Base-by-base conservation (phyloP, 495 filamentous ascomycete species). In the Penicillium chermesinum region DNA sequence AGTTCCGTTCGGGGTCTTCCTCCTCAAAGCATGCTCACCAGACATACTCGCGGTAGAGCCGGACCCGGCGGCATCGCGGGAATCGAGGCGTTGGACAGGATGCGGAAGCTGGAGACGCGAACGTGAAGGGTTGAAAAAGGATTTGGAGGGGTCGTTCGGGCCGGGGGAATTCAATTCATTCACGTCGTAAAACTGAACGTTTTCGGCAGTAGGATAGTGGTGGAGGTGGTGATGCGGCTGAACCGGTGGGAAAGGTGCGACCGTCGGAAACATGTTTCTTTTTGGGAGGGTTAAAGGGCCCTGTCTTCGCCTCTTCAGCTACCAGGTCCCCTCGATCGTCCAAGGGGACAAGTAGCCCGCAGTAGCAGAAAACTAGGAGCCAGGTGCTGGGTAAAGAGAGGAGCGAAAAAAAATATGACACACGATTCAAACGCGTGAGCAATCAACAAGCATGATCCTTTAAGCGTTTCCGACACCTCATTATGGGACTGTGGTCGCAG, bases 1-100 rank as follows among this genome's bases (percentile, higher is more conserved):
- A 15, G 90, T 96, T 17, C 93, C 93, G 55, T 85, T 94, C 8
- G 93, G 93, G 7, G 93, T 97, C 62, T 98, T 98, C 39, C 93
- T 81, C 51, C 93, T 79, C 34, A 98, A 74, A 44, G 89, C 85
- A 66, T 97, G 83, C 66, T 96, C 90, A 4, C 59, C 65, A 10
- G 61, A 34, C 22, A 55, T 55, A 30, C 64, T 67, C 7, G 54
- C 17, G 13, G 46, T 57, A 13, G 62, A 55, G 41, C 43, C 52
- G 7, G 60, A 53, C 5, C 53, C 53, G 1, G 57, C 47, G 20
- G 49, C 46, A 49, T 69, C 63, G 44, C 52, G 64, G 32, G 49
- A 9, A 30, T 67, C 59, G 41, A 66, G 53, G 18, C 70, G 70
- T 49, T 75, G 70, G 10, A 75, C 53, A 8, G 71, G 71, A 38